These are phyloP conservation scores for Hygrocybe coccinea DNA, from an alignment of 768 basidiomycete species.

Conservation along the genomic window DNA sequence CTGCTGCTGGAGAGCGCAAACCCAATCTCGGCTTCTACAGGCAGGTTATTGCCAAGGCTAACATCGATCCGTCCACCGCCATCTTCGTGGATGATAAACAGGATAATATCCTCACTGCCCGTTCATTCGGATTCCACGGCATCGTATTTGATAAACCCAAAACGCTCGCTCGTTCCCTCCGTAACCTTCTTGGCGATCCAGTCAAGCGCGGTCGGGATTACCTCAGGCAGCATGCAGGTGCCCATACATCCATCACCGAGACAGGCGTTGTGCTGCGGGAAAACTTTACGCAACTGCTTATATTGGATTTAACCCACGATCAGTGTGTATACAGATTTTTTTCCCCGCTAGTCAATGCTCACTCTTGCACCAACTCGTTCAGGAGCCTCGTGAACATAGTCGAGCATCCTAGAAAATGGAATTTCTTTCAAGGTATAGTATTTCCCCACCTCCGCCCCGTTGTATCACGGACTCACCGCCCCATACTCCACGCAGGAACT, in stretches of 20 bases:
- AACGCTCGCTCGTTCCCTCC: slow-evolving; percentile 41
- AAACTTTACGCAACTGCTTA: slow-evolving; percentile 57
- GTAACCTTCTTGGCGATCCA: slow-evolving; percentile 47
- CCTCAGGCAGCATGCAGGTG: slow-evolving; percentile 37
- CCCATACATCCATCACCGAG: slow-evolving; percentile 43
- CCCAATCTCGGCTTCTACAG: slow-evolving; percentile 51
- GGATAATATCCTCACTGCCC: slow-evolving; percentile 55
- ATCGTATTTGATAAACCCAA: slow-evolving; percentile 44
- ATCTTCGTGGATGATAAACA: slow-evolving; percentile 59
- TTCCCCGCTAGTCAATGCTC: neutral
- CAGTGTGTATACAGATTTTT: slow-evolving; percentile 27
- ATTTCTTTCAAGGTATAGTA: slow-evolving; percentile 47
- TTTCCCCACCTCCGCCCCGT: slow-evolving; percentile 1
- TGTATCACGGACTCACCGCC: slow-evolving; percentile 1
- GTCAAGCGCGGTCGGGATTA: slow-evolving; percentile 38
- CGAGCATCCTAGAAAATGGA: slow-evolving; percentile 43
- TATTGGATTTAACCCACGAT: slow-evolving; percentile 48
- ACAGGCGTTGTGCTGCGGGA: slow-evolving; percentile 39
- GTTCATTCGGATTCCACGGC: slow-evolving; percentile 52
- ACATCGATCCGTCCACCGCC: slow-evolving; percentile 40
- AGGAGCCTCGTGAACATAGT: slow-evolving; percentile 44
- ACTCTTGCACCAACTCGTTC: neutral
- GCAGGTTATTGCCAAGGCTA: slow-evolving; percentile 42
- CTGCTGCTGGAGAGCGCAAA: slow-evolving; percentile 49
- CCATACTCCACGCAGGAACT: slow-evolving; percentile 28